Base-by-base conservation (phyloP, 345 rosid species). In the Aethionema arabicum region DNA sequence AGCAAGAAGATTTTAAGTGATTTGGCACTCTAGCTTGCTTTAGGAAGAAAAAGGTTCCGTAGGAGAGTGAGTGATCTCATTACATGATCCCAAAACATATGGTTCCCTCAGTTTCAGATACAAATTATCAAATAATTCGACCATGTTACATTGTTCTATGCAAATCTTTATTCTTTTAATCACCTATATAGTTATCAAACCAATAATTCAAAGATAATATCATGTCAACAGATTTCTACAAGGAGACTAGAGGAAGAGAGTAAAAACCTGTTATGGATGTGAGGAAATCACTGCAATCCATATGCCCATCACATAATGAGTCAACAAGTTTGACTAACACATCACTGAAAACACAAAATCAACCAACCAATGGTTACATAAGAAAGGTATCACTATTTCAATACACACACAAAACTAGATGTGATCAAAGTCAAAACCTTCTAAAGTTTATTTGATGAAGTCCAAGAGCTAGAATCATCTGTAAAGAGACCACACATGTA, bases 401-500 rank as follows among this genome's bases (percentile, higher is more conserved):
- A 57, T 4, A 40, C 41, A 72, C 40, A 21, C 1, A 0, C 27
- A 29, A 54, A 60, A 41, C 38, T 16, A 36, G 7, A 56, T 38
- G 41, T 66, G 33, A 64, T 0, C 27, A 29, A 31, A 57, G 33
- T 35, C 43, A 11, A 13, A 63, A 92, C 98, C 98, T 92, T 80
- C 93, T 82, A 66, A 92, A 85, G 74, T 92, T 84, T 75, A 92
- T 46, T 60, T 92, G 81, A 79, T 83, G 95, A 29, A 92, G 72
- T 21, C 98, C 96, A 86, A 92, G 75, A 15, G 88, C 91, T 55
- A 80, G 50, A 9, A 92, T 66, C 81, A 89, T 80, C 96, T 92
- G 82, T 56, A 11, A 50, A 56, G 43, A 57, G 47, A 32, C 56
- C 46, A n/a, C 36, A 65, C 63, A 40, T 29, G 13, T 42, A 59